Evolutionary conservation across 1,284 basidiomycete species (phyloP).

Genomic region (Microbotryum violaceum): DNA sequence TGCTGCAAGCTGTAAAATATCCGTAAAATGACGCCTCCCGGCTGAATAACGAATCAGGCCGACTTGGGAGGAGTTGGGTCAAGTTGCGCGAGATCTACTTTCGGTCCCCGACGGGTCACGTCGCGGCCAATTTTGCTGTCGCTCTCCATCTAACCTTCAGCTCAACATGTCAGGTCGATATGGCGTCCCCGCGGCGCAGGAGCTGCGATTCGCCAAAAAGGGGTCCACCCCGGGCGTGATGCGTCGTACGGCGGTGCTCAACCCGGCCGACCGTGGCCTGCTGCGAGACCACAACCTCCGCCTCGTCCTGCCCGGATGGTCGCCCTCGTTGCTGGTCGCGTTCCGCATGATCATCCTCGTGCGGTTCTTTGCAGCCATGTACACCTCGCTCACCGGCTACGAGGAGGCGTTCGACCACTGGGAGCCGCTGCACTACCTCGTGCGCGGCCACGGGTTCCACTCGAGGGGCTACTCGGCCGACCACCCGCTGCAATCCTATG

Average conservation of each 20-base stretch:
- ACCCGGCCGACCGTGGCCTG: background rate
- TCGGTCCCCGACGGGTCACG: no score
- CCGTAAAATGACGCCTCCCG: no score
- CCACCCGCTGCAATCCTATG: slow-evolving; percentile 88
- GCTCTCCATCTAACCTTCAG: background rate
- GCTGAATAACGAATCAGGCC: no score
- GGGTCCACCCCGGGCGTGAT: slow-evolving; percentile 4
- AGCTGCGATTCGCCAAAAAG: slow-evolving; percentile 22
- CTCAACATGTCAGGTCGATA: slow-evolving; percentile 4
- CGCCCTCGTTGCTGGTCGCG: slow-evolving; percentile 71
- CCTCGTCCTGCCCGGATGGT: slow-evolving; percentile 59
- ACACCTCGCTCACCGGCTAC: slow-evolving; percentile 83
- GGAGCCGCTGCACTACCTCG: slow-evolving; percentile 89
- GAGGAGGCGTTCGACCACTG: slow-evolving; percentile 99
- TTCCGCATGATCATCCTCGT: slow-evolving; percentile 74
- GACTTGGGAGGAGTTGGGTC: no score
- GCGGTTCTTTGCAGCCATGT: slow-evolving; percentile 83
- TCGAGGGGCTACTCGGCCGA: slow-evolving; percentile 94
- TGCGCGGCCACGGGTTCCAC: slow-evolving; percentile 61
- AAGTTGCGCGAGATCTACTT: no score
- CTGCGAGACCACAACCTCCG: slow-evolving; percentile 9
- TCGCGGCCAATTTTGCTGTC: no score
- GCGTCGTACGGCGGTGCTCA: slow-evolving; percentile 19
- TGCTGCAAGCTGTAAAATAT: no score
- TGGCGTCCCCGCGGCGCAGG: slow-evolving; percentile 23